Evolutionary conservation across 2,329 filamentous ascomycete species (phyloP), one percentile per base, ranked within the genome.

Genomic region (Podosphaera xanthii): DNA sequence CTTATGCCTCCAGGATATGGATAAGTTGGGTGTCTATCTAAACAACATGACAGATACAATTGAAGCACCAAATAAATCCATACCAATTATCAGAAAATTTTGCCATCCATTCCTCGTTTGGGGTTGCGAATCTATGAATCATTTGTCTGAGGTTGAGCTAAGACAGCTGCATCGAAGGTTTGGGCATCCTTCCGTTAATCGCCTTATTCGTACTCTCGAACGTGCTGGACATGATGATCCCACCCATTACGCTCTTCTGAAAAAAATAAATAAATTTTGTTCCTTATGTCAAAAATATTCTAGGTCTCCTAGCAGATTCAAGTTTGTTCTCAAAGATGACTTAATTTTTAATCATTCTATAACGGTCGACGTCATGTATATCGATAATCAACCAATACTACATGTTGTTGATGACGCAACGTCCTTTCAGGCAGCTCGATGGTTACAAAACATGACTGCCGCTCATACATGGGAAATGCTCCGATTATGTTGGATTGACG

Each of bases 271-370:
- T 33, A 44, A 58, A 48, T 48, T 58, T 10, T 58, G 40, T 12
- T 14, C 4, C 8, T 6, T 58, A n/a, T 58, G 56, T 35, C 56
- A 58, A 49, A 55, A 38, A 55, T 55, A 22, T 22, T 55, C 34
- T 2, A 3, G 34, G 14, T 57, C 54, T 10, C 57, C 42, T 49
- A 33, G 42, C 8, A 40, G 57, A 54, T 59, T 59, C 34, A 59
- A 59, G 30, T 59, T 59, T 34, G 50, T 2, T 22, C 48, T 59
- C 12, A 36, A 42, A 31, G 35, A 53, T 52, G 48, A 59, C 36
- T 33, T 22, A 12, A 10, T 52, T 7, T 60, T 60, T 44, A 60
- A 60, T 38, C 54, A 60, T 35, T 33, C 56, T n/a, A 34, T 61
- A 2, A 40, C 57, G 33, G 40, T 42, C 6, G 54, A 44, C 22